phyloP scores from a whole-genome alignment of 2,329 filamentous ascomycete genomes.

The Fusarium incarnatum region DNA sequence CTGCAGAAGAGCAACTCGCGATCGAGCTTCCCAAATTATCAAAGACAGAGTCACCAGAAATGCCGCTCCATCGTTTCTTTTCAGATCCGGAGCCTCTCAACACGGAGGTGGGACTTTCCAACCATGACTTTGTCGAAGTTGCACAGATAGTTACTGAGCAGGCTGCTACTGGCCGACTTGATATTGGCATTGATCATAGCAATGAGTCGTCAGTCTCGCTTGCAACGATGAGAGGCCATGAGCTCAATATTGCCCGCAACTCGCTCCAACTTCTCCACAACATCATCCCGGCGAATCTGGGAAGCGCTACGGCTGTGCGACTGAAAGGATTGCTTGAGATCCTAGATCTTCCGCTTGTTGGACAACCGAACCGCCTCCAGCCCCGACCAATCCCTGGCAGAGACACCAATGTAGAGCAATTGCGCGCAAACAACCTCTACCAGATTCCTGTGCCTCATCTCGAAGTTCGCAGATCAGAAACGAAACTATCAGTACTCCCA shows the following conservation, averaged over 20 bases:
- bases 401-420: slow-evolving; percentile 58
- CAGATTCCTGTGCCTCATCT: slow-evolving; percentile 76
- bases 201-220: slow-evolving; percentile 38
- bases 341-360: slow-evolving; percentile 66
- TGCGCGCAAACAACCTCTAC: slow-evolving; percentile 67
- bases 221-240: slow-evolving; percentile 53
- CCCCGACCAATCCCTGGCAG: slow-evolving; percentile 59
- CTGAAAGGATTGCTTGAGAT: slow-evolving; percentile 66
- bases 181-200: slow-evolving; percentile 47
- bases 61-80: slow-evolving; percentile 67
- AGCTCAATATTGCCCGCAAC: slow-evolving; percentile 59
- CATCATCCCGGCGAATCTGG: slow-evolving; percentile 59
- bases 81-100: slow-evolving; percentile 67
- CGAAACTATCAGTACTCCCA: slow-evolving; percentile 77
- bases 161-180: slow-evolving; percentile 65
- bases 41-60: slow-evolving; percentile 61
- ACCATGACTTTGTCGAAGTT: slow-evolving; percentile 73
- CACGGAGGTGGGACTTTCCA: slow-evolving; percentile 59
- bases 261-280: slow-evolving; percentile 62
- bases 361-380: slow-evolving; percentile 64
- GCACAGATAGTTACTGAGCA: slow-evolving; percentile 80
- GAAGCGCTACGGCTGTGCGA: slow-evolving; percentile 52
- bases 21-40: slow-evolving; percentile 63
- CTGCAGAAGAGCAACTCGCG: slow-evolving; percentile 58
- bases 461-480: slow-evolving; percentile 76